Conservation (phyloP, 2,329 filamentous ascomycete species). For the Teratosphaeria gauchensis region DNA sequence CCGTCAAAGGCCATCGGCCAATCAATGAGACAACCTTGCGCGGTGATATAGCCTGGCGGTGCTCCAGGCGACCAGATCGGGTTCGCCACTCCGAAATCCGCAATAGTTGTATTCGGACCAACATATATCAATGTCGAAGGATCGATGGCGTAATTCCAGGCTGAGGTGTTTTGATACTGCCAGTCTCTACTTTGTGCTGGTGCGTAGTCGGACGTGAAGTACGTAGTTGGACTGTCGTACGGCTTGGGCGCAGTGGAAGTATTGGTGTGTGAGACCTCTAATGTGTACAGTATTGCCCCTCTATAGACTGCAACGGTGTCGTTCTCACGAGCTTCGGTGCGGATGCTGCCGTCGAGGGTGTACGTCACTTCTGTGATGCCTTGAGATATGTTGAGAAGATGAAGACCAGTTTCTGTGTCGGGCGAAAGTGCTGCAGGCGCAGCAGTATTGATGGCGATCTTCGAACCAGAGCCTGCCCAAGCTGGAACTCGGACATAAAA, state of each 20-base stretch:
- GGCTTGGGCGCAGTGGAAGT: conserved; percentile 13
- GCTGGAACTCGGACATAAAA: conserved; percentile 39
- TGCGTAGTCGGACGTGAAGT: conserved; percentile 7
- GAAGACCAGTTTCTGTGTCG: conserved; percentile 30
- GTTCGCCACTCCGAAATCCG: conserved; percentile 13
- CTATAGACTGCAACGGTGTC: conserved; percentile 28
- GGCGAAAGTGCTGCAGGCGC: conserved; percentile 15
- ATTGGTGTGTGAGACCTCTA: conserved; percentile 20
- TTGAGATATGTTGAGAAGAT: conserved; percentile 26
- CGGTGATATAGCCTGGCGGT: conserved; percentile 24
- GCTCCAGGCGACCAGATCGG: conserved; percentile 28
- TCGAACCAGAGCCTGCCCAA: conserved; percentile 28
- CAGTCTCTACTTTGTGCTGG: conserved; percentile 21
- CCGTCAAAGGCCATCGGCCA: conserved; percentile 23
- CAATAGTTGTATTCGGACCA: conserved; percentile 2
- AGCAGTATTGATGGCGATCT: conserved; percentile 1
- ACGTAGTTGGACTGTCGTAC: conserved; percentile 5
- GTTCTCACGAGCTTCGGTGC: conserved; percentile 31
- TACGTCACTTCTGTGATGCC: conserved; percentile 28
- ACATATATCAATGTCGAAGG: conserved; percentile 19
- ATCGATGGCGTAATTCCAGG: conserved; percentile 31
- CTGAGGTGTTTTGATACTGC: conserved; percentile 20
- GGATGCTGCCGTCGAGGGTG: conserved; percentile 24
- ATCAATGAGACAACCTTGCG: conserved; percentile 25
- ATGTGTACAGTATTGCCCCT: conserved; percentile 30